Evolutionary conservation across 2,329 filamentous ascomycete species (phyloP).

Genomic region (Pseudocercospora crystallina): DNA sequence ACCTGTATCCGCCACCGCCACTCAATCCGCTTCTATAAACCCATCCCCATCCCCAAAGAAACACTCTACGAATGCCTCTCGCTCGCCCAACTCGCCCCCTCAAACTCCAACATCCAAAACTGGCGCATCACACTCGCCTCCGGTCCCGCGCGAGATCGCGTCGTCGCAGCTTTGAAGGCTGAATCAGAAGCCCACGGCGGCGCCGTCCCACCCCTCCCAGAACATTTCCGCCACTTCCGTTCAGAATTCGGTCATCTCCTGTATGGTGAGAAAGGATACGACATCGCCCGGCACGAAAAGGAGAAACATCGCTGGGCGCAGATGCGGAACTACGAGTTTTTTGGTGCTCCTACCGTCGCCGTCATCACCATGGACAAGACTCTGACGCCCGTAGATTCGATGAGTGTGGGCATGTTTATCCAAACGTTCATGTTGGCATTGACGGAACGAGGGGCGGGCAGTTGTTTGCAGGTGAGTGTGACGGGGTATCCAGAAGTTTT

Average conservation of each 20-base stretch:
- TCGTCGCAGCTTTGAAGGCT: constrained; percentile 14
- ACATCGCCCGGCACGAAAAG: constrained; percentile 18
- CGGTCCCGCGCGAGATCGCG: constrained; percentile 19
- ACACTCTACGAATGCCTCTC: constrained; percentile 13
- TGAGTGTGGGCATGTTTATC: constrained; percentile 30
- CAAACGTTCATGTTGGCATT: constrained; percentile 27
- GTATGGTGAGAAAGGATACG: constrained; percentile 27
- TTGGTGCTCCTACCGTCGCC: constrained; percentile 23
- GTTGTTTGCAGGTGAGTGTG: constrained; percentile 25
- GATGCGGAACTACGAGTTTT: constrained; percentile 26
- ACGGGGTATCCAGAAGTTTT: constrained; percentile 28
- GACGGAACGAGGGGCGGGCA: constrained; percentile 24
- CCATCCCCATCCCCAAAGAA: constrained; percentile 9
- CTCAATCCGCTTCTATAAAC: constrained; percentile 16
- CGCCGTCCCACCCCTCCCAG: constrained; percentile 20
- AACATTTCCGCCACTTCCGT: constrained; percentile 23
- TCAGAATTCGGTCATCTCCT: constrained; percentile 24
- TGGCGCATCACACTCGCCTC: constrained; percentile 21
- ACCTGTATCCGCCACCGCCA: constrained; percentile 13
- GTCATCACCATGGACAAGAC: constrained; percentile 23
- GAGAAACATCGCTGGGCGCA: constrained; percentile 11
- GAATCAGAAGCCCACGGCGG: constrained; percentile 15
- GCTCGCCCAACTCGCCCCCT: constrained; percentile 21
- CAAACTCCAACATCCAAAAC: constrained; percentile 24
- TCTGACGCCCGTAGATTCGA: constrained; percentile 19